Base-by-base conservation (phyloP, 2,329 filamentous ascomycete genomes). In the Clonostachys rhizophaga region DNA sequence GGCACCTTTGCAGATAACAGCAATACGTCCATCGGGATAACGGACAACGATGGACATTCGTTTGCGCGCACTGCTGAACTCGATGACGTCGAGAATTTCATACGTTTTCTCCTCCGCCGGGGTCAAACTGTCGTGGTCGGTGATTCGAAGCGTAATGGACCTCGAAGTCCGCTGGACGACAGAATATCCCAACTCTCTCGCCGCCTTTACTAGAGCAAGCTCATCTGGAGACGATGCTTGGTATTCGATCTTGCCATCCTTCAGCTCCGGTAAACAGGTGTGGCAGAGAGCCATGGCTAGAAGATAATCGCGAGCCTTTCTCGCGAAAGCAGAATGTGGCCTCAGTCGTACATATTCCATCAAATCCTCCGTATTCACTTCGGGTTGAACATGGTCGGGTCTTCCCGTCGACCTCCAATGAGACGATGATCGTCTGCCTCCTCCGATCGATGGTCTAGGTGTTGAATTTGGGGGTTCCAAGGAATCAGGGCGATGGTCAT, bases 221-320 rank as follows among this genome's bases (percentile, higher is more conserved):
- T 96, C 91, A 60, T 96, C 91, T 0, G 91, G 91, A 0, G 91
- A 96, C 1, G 91, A 87, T 14, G 91, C 89, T 66, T 96, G 91
- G 58, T 89, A 96, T 8, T 85, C 80, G n/a, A 88, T 76, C 36
- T 81, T 71, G 5, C 86, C 90, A 55, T 86, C 76, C 24, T 82
- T 81, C 41, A 84, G 72, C 61, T 97, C 91, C 0, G 92, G 91
- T 20, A 96, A 72, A 60, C 91, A 96, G 1, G 91, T 95, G 61
- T 97, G 91, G 55, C 92, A 96, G 2, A 97, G 71, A 1, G 91
- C 89, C 57, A 96, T 78, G 0, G 86, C 87, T 5, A 97, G 73
- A 5, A 97, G 79, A 55, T 95, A 94, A 60, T 95, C 83, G 50
- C 85, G 86, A 1, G 86, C 88, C 58, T 89, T 91, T 49, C 80